Evolutionary conservation across 306 rosid species (phyloP).

Genomic region (Vachellia pachyceras): DNA sequence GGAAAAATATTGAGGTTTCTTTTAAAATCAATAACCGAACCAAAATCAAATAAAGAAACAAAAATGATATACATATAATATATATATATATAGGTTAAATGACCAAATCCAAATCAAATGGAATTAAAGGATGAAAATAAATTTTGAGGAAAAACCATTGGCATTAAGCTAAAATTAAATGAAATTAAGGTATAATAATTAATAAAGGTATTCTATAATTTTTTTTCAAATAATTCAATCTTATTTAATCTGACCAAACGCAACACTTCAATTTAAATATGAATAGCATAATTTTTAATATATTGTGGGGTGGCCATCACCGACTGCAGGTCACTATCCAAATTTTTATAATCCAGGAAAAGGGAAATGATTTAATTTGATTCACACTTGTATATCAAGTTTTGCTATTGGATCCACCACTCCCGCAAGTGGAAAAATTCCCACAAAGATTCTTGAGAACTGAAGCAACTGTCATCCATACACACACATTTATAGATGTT

Average conservation of each 20-base stretch:
- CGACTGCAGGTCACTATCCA: neutral
- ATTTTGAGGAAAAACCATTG: neutral
- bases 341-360: neutral
- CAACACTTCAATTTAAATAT: no score
- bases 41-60: no score
- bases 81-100: no score
- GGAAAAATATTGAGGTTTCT: no score
- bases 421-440: neutral
- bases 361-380: neutral
- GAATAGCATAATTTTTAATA: neutral
- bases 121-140: no score
- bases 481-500: no score
- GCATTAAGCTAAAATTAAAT: neutral
- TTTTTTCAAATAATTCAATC: no score
- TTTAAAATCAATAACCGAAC: no score
- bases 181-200: neutral
- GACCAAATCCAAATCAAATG: no score
- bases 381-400: neutral
- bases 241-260: no score
- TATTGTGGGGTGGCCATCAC: neutral
- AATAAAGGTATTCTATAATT: no score
- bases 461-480: neutral
- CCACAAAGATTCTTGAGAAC: neutral
- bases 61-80: no score
- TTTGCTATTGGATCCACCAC: neutral